Base-by-base conservation (phyloP, 352 stramenopile species). In the Globisporangium solare region DNA sequence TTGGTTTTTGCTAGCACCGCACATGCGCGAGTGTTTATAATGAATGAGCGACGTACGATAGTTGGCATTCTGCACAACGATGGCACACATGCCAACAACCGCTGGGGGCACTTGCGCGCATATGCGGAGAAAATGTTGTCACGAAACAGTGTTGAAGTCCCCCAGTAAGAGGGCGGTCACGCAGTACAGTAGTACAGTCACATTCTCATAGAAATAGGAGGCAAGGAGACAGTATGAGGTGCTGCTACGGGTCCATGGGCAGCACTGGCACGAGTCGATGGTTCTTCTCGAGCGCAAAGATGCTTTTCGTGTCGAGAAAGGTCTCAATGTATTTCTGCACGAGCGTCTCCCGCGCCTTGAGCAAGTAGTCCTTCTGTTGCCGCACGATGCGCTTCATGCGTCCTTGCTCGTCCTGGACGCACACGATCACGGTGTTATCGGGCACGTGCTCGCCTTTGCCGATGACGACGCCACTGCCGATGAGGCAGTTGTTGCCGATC, bases 381-480 rank as follows among this genome's bases (percentile, higher is more conserved):
- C 81, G 73, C 51, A 70, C 57, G 6, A 95, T 58, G 21, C 85
- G 83, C 14, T 56, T 65, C 20, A 51, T 47, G 3, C 56, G 45
- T 3, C 71, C 71, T 17, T 55, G 39, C 1, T 54, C 57, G 22
- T 74, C 68, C 55, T 73, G 62, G n/a, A 88, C 73, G 21, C 66
- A 78, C 47, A 92, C 81, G 20, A 95, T 63, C 37, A 95, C 76
- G 1, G 79, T 76, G 61, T 89, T 87, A 70, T 93, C 82, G 0
- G 76, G 67, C 11, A 95, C 58, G 52, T 59, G 56, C 56, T 92
- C 83, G 54, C 72, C 59, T n/a, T 60, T 66, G 18, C 68, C 71
- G 59, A 95, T 73, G 22, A 92, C 71, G 60, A 95, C 81, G 63
- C 83, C 77, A 47, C 78, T 88, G 58, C 85, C 85, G 42, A 95